phyloP scores from a whole-genome alignment of 371 early-diverging fungal genomes.

The Haplosporangium sp. region DNA sequence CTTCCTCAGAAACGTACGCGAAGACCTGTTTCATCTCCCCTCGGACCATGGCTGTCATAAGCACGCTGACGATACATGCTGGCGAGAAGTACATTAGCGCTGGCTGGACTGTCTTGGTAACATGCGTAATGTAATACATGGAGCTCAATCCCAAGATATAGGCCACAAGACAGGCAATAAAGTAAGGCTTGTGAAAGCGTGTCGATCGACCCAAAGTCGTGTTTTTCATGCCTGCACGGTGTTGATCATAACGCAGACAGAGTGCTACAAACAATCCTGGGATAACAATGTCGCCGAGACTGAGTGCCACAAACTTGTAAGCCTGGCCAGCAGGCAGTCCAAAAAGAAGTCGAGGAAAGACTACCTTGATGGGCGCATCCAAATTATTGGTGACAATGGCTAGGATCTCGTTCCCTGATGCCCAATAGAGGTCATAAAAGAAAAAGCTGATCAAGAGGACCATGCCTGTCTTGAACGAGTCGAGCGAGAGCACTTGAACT shows the following conservation, averaged over 20 bases:
- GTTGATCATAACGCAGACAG: conserved; percentile 89
- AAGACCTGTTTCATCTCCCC: conserved; percentile 85
- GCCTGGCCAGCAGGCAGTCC: conserved; percentile 59
- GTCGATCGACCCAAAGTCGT: conserved; percentile 58
- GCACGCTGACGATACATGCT: conserved; percentile 89
- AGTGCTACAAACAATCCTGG: conserved; percentile 96
- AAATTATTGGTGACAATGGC: conserved; percentile 92
- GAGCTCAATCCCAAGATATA: conserved; percentile 90
- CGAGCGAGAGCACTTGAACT: conserved; percentile 86
- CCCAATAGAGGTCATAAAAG: conserved; percentile 97
- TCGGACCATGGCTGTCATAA: conserved; percentile 79
- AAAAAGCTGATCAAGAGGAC: conserved; percentile 89
- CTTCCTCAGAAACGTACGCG: conserved; percentile 76
- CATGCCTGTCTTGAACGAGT: conserved; percentile 95
- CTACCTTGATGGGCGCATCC: conserved; percentile 94
- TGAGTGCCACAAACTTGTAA: conserved; percentile 87
- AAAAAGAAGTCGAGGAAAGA: conserved; percentile 84
- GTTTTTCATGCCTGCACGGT: conserved; percentile 47
- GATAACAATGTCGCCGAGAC: conserved; percentile 96
- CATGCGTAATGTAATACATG: conserved; percentile 92
- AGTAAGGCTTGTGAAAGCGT: conserved; percentile 90
- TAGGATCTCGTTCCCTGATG: conserved; percentile 96
- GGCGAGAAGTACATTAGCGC: conserved; percentile 94
- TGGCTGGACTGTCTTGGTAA: conserved; percentile 93
- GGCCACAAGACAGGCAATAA: conserved; percentile 78